phyloP scores from a whole-genome alignment of 78 protist species.

The Blattamonas nauphoetae region DNA sequence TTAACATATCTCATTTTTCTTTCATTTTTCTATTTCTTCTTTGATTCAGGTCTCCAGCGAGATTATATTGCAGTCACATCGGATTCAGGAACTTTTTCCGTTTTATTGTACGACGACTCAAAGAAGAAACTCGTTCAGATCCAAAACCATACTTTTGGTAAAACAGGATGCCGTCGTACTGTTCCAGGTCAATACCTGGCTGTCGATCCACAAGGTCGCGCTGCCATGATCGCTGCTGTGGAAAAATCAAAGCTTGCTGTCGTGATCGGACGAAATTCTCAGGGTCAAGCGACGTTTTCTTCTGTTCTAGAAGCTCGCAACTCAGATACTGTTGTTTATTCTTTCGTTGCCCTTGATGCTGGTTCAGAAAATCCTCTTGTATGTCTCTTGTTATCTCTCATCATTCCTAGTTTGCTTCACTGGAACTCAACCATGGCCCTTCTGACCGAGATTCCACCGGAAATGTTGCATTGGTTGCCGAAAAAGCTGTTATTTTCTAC shows the following conservation, averaged over 20 bases:
- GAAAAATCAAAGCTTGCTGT: constrained; percentile 93
- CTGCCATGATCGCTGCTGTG: constrained; percentile 88
- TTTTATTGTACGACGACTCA: constrained; percentile 62
- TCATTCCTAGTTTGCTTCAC: constrained; percentile 86
- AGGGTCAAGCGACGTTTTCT: constrained; percentile 62
- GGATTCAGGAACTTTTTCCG: constrained; percentile 74
- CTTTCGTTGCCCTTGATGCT: constrained; percentile 80
- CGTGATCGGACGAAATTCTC: constrained; percentile 73
- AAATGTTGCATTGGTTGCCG: background rate
- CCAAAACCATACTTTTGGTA: constrained; percentile 85
- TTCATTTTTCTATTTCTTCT: background rate
- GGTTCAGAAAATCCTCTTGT: constrained; percentile 93
- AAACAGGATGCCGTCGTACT: constrained; percentile 80
- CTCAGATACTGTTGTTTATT: constrained; percentile 46
- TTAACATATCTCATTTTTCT: background rate
- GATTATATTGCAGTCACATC: constrained; percentile 86
- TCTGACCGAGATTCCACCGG: constrained; percentile 46
- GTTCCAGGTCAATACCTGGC: constrained; percentile 94
- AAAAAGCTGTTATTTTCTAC: constrained; percentile 59
- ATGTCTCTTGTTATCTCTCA: too few species aligned
- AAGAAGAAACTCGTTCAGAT: constrained; percentile 49
- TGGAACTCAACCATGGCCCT: constrained; percentile 75
- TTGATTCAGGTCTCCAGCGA: constrained; percentile 17
- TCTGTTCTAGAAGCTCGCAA: constrained; percentile 95
- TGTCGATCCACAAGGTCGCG: constrained; percentile 89